Evolutionary conservation across 257 asterid species (phyloP).

Genomic region (Solanum chmielewskii): DNA sequence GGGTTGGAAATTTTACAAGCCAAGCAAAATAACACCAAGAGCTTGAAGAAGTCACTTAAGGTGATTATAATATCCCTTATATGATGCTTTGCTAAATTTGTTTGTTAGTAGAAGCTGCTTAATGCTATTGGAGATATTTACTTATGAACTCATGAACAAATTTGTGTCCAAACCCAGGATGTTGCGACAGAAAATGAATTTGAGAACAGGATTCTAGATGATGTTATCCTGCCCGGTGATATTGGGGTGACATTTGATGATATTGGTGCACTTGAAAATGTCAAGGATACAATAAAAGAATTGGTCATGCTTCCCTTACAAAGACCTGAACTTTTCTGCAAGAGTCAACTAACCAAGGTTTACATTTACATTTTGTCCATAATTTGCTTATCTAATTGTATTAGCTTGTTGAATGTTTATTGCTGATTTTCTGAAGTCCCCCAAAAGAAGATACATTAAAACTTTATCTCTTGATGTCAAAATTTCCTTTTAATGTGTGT

Average conservation of each 20-base stretch:
- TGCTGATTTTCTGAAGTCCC: neutral
- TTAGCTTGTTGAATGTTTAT: neutral
- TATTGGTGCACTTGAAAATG: conserved; percentile 87
- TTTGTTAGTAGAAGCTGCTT: neutral
- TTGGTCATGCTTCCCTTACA: conserved; percentile 91
- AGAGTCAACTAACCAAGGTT: conserved; percentile 82
- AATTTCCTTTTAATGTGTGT: neutral
- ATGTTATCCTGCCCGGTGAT: conserved; percentile 65
- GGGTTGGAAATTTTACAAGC: conserved; percentile 52
- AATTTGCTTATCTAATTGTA: neutral
- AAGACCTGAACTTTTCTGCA: conserved; percentile 84
- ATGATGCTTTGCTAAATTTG: neutral
- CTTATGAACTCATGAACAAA: neutral
- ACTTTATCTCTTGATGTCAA: neutral
- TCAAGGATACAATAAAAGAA: conserved; percentile 80
- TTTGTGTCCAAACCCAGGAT: conserved; percentile 35
- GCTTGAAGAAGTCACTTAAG: conserved; percentile 71
- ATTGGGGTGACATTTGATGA: conserved; percentile 90
- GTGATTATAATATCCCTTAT: conserved; percentile 15
- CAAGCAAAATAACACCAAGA: conserved; percentile 55
- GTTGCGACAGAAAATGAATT: conserved; percentile 45
- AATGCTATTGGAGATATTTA: neutral
- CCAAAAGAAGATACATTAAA: neutral
- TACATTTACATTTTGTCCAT: neutral
- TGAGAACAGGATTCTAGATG: conserved; percentile 74